Percentiles rank a stretch among this genome's conserved stretches.
Evolutionary conservation across 495 filamentous ascomycete species (phyloP).

Genomic region (Massariosphaeria phaeospora): DNA sequence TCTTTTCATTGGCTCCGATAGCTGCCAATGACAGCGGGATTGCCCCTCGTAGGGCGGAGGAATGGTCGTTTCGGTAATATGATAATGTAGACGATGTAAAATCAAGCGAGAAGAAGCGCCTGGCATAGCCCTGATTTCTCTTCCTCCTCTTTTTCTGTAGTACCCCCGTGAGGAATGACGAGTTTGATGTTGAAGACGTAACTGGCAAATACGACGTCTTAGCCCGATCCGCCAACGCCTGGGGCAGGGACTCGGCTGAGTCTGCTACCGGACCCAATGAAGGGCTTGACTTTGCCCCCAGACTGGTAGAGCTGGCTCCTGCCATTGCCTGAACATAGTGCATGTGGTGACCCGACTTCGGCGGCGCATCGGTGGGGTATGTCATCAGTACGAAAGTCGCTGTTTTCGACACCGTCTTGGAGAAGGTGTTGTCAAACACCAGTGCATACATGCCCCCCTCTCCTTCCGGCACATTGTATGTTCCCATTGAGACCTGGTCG

Average conservation of each 20-base stretch:
- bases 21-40: conserved; percentile 89
- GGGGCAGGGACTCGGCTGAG: conserved; percentile 38
- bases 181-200: conserved; percentile 12
- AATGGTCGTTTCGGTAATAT: conserved; percentile 91
- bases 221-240: conserved; percentile 30
- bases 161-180: conserved; percentile 69
- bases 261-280: conserved; percentile 32
- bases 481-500: conserved; percentile 90
- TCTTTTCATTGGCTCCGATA: conserved; percentile 77
- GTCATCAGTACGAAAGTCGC: conserved; percentile 91
- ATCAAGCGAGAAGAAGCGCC: conserved; percentile 90
- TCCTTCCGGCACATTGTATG: conserved; percentile 65
- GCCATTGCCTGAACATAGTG: conserved; percentile 50
- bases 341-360: conserved; percentile 69
- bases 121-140: conserved; percentile 86
- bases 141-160: conserved; percentile 87
- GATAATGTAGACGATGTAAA: conserved; percentile 86
- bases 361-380: conserved; percentile 78
- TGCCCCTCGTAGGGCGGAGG: conserved; percentile 80
- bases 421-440: conserved; percentile 98
- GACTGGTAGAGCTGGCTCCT: conserved; percentile 49
- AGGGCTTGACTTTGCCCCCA: conserved; percentile 41
- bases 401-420: conserved; percentile 89
- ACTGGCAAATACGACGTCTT: conserved; percentile 26
- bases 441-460: conserved; percentile 92